Conservation (phyloP, 768 basidiomycete species). For the Mycena epipterygia region DNA sequence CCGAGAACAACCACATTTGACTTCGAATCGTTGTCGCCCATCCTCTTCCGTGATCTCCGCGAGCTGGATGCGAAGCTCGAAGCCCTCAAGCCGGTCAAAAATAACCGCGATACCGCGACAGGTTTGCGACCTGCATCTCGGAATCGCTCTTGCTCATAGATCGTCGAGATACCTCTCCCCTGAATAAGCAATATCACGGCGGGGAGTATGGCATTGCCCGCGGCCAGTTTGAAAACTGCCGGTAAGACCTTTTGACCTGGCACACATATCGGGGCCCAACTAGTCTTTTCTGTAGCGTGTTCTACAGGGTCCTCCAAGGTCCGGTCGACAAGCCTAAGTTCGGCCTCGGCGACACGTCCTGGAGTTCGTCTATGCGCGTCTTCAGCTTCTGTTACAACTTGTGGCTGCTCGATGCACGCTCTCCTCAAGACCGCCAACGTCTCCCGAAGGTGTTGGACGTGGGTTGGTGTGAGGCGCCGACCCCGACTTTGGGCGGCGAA, state of each 20-base stretch:
- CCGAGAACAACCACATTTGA: too few relatives aligned
- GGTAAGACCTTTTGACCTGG: conserved; percentile 2
- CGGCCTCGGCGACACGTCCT: conserved; percentile 3
- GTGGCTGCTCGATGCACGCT: conserved; percentile 7
- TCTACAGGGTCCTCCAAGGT: conserved; percentile 16
- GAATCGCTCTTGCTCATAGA: too few relatives aligned
- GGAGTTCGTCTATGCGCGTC: conserved; percentile 15
- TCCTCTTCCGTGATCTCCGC: conserved; percentile 4
- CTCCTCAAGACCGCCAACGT: neutral
- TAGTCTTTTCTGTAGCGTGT: neutral
- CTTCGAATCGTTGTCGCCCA: conserved; percentile 34
- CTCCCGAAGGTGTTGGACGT: conserved; percentile 20
- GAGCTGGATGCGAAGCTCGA: conserved; percentile 25
- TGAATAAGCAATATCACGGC: conserved; percentile 24
- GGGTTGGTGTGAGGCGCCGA: conserved; percentile 20
- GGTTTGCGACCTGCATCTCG: too few relatives aligned
- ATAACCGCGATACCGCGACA: conserved; percentile 8
- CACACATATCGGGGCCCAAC: neutral
- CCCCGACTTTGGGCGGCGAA: neutral
- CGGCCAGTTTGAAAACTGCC: conserved; percentile 28
- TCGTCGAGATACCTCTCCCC: too few relatives aligned
- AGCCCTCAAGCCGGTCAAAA: neutral
- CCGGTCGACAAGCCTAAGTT: neutral
- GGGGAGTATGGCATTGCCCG: neutral
- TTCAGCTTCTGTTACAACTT: conserved; percentile 22